These are phyloP conservation scores for Termitomyces sp. DNA, from an alignment of 768 basidiomycete species.

Conservation along the genomic window DNA sequence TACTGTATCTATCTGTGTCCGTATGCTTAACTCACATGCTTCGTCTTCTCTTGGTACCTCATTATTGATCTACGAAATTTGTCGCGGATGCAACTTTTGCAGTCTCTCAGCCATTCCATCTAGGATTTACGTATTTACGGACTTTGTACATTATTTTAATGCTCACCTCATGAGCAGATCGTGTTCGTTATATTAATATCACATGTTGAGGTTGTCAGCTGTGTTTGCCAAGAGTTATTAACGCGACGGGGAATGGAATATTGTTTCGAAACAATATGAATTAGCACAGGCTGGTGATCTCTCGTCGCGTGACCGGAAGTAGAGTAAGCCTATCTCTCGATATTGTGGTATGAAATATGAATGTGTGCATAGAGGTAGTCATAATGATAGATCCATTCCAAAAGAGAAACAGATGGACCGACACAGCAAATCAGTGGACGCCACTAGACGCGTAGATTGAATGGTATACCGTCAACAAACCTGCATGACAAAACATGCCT, in stretches of 20 bases:
- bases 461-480: not conserved
- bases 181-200: not conserved
- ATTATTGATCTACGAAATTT: not conserved
- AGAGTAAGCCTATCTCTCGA: not conserved
- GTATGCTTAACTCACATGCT: not conserved
- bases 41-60: not conserved
- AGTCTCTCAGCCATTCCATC: not conserved
- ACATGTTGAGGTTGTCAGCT: not conserved
- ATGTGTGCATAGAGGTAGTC: not conserved
- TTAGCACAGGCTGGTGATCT: not conserved
- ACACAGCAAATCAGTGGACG: not conserved
- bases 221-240: too few species aligned
- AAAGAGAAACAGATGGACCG: not conserved
- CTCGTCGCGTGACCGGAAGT: not conserved
- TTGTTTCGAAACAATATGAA: not conserved
- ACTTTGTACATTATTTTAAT: too few species aligned
- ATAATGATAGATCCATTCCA: not conserved
- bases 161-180: too few species aligned
- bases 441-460: not conserved
- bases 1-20: conserved; percentile 12
- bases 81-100: not conserved
- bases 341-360: not conserved
- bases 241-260: not conserved
- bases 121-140: not conserved
- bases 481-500: not conserved